phyloP scores from a whole-genome alignment of 2,329 filamentous ascomycete genomes.

The Botryosphaeria agaves region DNA sequence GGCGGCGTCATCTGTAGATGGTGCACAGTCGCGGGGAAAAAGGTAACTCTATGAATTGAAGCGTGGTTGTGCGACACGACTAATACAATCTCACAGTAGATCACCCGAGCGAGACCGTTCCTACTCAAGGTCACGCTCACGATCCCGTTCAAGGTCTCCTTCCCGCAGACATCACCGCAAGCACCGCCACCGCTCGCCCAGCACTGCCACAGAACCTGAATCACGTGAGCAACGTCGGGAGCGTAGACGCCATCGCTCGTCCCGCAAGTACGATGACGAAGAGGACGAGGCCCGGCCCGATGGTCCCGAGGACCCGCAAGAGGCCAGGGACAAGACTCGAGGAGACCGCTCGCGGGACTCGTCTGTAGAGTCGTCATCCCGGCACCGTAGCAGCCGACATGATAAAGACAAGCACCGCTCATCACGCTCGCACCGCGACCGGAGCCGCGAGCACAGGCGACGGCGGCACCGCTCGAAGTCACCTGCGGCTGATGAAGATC shows the following conservation, averaged over 20 bases:
- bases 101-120: conserved; percentile 5
- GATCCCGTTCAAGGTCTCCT: conserved; percentile 19
- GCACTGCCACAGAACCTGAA: conserved; percentile 15
- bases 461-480: conserved; percentile 23
- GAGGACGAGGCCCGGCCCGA: conserved; percentile 22
- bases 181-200: conserved; percentile 35
- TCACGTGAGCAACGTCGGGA: conserved; percentile 1
- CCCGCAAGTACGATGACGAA: conserved; percentile 15
- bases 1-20: neutral
- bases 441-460: conserved; percentile 25
- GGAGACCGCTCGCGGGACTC: conserved; percentile 44
- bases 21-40: neutral
- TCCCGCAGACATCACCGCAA: conserved; percentile 29
- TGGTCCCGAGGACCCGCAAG: conserved; percentile 27
- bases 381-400: conserved; percentile 39
- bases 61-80: conserved; percentile 6
- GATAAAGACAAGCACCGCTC: conserved; percentile 24
- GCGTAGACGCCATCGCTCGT: conserved; percentile 1
- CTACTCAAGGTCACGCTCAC: conserved; percentile 21
- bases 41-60: conserved; percentile 5
- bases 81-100: conserved; percentile 20
- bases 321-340: conserved; percentile 20
- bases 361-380: conserved; percentile 43
- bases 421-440: conserved; percentile 27
- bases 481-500: conserved; percentile 9